Percentiles rank a stretch among this genome's conserved stretches.
These are phyloP conservation scores for Ustilago bromivora DNA, from an alignment of 1,284 basidiomycete genomes.

Conservation along the genomic window DNA sequence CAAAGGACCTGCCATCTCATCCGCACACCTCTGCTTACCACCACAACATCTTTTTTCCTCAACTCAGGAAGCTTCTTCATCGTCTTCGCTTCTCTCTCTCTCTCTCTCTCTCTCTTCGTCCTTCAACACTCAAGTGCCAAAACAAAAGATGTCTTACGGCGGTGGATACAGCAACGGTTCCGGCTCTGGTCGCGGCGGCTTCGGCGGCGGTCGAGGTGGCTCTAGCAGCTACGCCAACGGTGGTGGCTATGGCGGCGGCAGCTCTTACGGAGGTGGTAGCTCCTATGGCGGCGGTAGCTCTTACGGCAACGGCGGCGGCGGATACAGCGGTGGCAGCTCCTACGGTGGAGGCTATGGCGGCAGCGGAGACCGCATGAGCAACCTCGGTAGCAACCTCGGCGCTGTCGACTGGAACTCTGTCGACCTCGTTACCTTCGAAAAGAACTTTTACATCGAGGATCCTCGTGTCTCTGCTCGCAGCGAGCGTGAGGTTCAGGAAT, in stretches of 20 bases:
- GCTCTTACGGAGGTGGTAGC: conserved; percentile 45
- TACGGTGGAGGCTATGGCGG: conserved; percentile 51
- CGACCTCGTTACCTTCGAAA: conserved; percentile 78
- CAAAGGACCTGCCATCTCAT: not conserved
- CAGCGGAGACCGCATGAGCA: conserved; percentile 80
- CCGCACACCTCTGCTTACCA: not conserved
- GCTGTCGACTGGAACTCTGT: conserved; percentile 83
- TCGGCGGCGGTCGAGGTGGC: conserved; percentile 49
- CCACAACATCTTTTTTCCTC: conserved; percentile 19
- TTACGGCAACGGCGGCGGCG: conserved; percentile 71
- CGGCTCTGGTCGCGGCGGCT: conserved; percentile 46
- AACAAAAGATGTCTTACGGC: conserved; percentile 59
- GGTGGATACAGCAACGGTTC: conserved; percentile 49
- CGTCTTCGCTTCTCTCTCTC: not conserved
- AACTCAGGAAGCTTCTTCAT: conserved; percentile 18
- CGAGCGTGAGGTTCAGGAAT: conserved; percentile 89
- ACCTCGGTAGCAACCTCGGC: conserved; percentile 84
- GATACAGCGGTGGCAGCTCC: conserved; percentile 36
- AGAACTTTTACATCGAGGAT: conserved; percentile 98
- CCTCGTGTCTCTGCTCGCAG: conserved; percentile 82
- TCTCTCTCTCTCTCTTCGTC: not conserved
- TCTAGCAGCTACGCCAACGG: conserved; percentile 40
- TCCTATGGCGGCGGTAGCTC: conserved; percentile 63
- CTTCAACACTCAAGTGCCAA: not conserved
- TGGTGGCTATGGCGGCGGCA: conserved; percentile 41